phyloP scores from a whole-genome alignment of 345 rosid genomes.

The Aegle marmelos region DNA sequence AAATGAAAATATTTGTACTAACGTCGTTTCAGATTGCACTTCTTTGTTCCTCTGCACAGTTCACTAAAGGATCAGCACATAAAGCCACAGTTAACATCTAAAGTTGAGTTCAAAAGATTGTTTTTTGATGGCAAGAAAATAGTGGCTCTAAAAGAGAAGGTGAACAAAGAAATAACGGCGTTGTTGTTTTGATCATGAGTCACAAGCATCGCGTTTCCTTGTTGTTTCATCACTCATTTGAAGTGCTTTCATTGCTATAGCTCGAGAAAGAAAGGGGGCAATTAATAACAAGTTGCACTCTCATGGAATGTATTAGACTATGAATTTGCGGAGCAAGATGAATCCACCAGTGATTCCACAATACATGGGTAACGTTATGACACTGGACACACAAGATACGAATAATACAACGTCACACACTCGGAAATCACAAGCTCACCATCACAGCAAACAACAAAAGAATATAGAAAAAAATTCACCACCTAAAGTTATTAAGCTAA shows the following conservation, averaged over 20 bases:
- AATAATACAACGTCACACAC: no score
- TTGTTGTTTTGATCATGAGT: not conserved
- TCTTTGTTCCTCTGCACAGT: constrained; percentile 11
- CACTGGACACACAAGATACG: no score
- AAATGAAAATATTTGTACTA: no score
- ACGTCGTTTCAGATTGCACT: constrained; percentile 3
- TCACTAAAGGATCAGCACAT: not conserved
- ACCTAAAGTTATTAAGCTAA: no score
- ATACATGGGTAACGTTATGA: constrained; percentile 26
- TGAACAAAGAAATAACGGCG: not conserved
- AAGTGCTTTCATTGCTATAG: constrained; percentile 4
- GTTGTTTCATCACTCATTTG: constrained; percentile 23
- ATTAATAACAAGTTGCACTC: not conserved
- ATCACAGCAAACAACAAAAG: no score
- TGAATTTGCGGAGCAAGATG: constrained; percentile 9
- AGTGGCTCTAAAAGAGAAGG: constrained; percentile 7
- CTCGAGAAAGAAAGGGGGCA: not conserved
- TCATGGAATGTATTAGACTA: not conserved
- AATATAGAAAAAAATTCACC: no score
- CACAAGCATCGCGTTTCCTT: not conserved
- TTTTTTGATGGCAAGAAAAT: constrained; percentile 17
- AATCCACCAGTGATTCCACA: constrained; percentile 11
- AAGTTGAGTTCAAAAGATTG: constrained; percentile 15
- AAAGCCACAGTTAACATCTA: not conserved
- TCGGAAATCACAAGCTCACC: no score